Percentiles rank a stretch among this genome's conserved stretches.
Conservation (phyloP, 2,329 filamentous ascomycete species). For the Cordyceps fumosorosea region DNA sequence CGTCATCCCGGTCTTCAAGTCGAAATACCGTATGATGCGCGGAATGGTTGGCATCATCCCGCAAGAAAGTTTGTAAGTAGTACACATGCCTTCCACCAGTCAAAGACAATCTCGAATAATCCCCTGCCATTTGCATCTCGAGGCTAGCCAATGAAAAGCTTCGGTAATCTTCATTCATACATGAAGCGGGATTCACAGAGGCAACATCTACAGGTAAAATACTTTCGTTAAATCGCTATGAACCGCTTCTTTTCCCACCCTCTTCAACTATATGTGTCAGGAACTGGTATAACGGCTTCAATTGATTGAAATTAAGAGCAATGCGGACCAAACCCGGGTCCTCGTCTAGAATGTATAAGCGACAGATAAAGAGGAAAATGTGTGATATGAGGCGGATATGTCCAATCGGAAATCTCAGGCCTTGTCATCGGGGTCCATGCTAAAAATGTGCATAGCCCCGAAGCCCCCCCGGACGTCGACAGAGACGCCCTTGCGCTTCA, state of each 20-base stretch:
- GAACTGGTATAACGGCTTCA: slow-evolving; percentile 23
- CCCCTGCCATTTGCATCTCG: too few species aligned
- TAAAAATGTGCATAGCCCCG: background rate
- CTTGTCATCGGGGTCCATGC: slow-evolving; percentile 18
- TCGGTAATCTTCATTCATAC: background rate
- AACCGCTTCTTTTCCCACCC: background rate
- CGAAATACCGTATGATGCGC: too few species aligned
- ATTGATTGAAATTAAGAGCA: slow-evolving; percentile 17
- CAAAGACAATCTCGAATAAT: too few species aligned
- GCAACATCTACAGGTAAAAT: background rate
- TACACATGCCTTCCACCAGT: too few species aligned
- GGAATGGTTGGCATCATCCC: too few species aligned
- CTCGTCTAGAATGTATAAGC: slow-evolving; percentile 29
- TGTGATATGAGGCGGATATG: slow-evolving; percentile 27
- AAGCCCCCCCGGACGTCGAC: background rate
- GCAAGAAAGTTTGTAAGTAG: too few species aligned
- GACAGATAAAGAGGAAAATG: slow-evolving; percentile 18
- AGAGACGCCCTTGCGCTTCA: background rate
- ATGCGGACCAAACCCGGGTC: slow-evolving; percentile 24
- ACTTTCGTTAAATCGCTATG: background rate
- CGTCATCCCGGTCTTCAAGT: too few species aligned
- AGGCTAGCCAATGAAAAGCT: too few species aligned
- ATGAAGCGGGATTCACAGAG: background rate
- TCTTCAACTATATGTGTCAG: slow-evolving; percentile 24
- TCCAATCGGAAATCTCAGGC: slow-evolving; percentile 22